Evolutionary conservation across 768 basidiomycete genomes (phyloP), one percentile per base, ranked within the genome.

Genomic region (Leccinum imitatum): DNA sequence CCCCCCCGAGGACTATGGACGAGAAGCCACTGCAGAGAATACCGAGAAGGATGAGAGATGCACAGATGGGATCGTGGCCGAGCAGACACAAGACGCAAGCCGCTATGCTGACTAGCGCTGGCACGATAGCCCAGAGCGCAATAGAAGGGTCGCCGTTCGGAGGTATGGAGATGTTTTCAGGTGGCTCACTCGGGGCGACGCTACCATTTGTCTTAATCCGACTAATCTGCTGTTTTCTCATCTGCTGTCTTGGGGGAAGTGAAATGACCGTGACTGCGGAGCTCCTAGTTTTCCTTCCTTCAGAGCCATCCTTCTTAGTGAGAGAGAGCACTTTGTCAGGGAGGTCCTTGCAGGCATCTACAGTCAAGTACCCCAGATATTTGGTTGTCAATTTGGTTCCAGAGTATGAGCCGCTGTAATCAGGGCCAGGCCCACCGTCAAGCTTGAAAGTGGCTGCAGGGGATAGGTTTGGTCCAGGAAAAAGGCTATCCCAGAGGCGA

Each of bases 341-440:
- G 13, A 0, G 9, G 0, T 21, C 35, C 14, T 19, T 30, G 37
- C 66, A 65, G 8, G 53, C 50, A 37, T 63, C 54, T 15, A 61
- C 54, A 3, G 21, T 83, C 80, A 75, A 87, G 86, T 56, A 76
- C 80, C 30, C 91, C 85, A 67, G 83, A 74, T 25, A 87, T 77
- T 48, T 82, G 78, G 67, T 83, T 77, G 5, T 71, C 79, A 47
- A 76, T 71, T 57, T 78, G 81, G 63, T 90, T 73, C 72, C 89
- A 81, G 53, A 93, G 76, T n/a, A 86, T 63, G 90, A 84, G 1
- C 89, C 85, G 62, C 86, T 85, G 71, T 84, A 93, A 63, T 89
- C 89, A 46, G 90, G 90, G 2, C 75, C 75, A 46, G n/a, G 13
- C 50, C 61, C 60, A 15, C 71, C 75, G n/a, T 62, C 65, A 48